A percentile compares a stretch with the other conserved stretches of the same genome.
Evolutionary conservation across 257 asterid species (phyloP).

Genomic region (Capsicum pubescens): DNA sequence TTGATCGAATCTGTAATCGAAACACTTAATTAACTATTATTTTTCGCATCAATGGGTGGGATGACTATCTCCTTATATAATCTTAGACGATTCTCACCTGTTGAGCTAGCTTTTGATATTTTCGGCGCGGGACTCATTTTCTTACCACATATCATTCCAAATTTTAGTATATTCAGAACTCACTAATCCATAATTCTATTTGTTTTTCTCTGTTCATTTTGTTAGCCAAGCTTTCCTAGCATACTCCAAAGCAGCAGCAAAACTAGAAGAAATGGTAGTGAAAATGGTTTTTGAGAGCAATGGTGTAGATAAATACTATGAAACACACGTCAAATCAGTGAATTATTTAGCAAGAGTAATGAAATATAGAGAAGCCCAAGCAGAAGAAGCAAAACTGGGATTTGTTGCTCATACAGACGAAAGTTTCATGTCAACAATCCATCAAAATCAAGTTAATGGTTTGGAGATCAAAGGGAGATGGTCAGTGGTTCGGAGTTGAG

Average conservation of each 20-base stretch:
- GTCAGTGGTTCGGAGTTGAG: slow-evolving; percentile 64
- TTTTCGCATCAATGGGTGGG: too few relatives aligned
- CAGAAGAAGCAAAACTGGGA: slow-evolving; percentile 53
- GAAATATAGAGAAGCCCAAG: slow-evolving; percentile 58
- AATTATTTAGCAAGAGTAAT: slow-evolving; percentile 63
- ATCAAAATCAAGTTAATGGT: slow-evolving; percentile 68
- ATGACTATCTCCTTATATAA: too few relatives aligned
- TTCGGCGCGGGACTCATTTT: too few relatives aligned
- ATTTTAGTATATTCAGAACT: too few relatives aligned
- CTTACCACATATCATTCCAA: too few relatives aligned
- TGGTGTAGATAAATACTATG: slow-evolving; percentile 61
- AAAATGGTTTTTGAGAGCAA: slow-evolving; percentile 72
- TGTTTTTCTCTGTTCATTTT: neutral
- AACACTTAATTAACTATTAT: too few relatives aligned
- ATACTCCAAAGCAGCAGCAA: slow-evolving; percentile 63
- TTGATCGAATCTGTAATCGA: too few relatives aligned
- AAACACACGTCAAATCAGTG: slow-evolving; percentile 42
- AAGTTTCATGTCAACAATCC: slow-evolving; percentile 72
- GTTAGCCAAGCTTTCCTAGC: slow-evolving; percentile 47
- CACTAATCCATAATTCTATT: too few relatives aligned
- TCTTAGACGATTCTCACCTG: too few relatives aligned
- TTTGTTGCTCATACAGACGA: slow-evolving; percentile 77
- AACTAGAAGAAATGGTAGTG: slow-evolving; percentile 55
- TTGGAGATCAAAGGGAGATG: slow-evolving; percentile 70
- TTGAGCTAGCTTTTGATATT: too few relatives aligned